Evolutionary conservation across 2,329 filamentous ascomycete species (phyloP).

Genomic region (Mycosphaerella sp.): DNA sequence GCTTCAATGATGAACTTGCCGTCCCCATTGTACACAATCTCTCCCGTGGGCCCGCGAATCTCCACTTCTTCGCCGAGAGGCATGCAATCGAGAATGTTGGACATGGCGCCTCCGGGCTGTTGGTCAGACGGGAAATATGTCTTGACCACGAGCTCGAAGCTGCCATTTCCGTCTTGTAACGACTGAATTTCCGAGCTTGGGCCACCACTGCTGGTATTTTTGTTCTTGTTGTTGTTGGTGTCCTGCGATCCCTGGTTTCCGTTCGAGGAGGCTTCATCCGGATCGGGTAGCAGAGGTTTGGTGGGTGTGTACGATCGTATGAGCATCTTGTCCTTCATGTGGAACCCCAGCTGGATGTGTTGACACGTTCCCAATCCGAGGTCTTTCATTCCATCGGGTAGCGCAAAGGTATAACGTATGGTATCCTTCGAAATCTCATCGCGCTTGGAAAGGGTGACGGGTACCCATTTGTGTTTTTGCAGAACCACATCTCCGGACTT

Average conservation of each 20-base stretch:
- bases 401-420: constrained; percentile 42
- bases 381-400: constrained; percentile 37
- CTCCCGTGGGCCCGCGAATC: constrained; percentile 47
- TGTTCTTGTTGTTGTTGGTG: constrained; percentile 11
- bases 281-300: constrained; percentile 37
- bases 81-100: constrained; percentile 48
- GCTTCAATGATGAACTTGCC: constrained; percentile 44
- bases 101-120: constrained; percentile 50
- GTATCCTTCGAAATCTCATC: constrained; percentile 42
- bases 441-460: constrained; percentile 38
- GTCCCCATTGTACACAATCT: constrained; percentile 45
- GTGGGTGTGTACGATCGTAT: constrained; percentile 47
- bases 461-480: constrained; percentile 44
- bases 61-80: constrained; percentile 46
- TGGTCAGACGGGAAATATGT: constrained; percentile 45
- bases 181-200: constrained; percentile 2
- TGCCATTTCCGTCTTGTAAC: constrained; percentile 34
- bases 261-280: background rate
- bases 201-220: constrained; percentile 26
- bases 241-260: background rate
- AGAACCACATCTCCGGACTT: constrained; percentile 34
- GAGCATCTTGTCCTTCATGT: constrained; percentile 47
- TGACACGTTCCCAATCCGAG: constrained; percentile 48
- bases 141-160: constrained; percentile 47
- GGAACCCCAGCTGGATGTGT: constrained; percentile 49